Evolutionary conservation across 768 basidiomycete genomes (phyloP).

Genomic region (Lactifluus rugatus): DNA sequence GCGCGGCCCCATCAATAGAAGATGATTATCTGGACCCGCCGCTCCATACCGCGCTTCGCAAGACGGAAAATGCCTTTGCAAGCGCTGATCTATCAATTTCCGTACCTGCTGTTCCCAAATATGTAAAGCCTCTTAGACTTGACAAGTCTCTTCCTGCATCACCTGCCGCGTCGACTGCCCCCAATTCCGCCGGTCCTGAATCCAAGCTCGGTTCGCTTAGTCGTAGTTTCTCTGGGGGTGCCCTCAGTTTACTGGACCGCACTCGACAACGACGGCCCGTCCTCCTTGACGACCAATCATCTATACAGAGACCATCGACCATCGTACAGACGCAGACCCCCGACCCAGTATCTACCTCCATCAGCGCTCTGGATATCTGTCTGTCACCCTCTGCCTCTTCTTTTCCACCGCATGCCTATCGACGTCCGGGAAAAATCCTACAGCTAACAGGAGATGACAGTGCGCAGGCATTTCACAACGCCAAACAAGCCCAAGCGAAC

Average conservation of each 20-base stretch:
- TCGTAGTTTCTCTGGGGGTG: constrained; percentile 10
- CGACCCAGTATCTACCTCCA: not conserved
- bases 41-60: not conserved
- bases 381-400: not conserved
- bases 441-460: constrained; percentile 35
- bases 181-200: not conserved
- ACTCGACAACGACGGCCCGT: constrained; percentile 8
- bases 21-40: not conserved
- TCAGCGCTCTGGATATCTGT: not conserved
- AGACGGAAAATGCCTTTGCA: not conserved
- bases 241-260: not conserved
- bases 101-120: constrained; percentile 10
- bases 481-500: constrained; percentile 28
- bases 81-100: not conserved
- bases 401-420: not conserved
- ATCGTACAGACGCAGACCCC: constrained; percentile 8
- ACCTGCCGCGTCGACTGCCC: not conserved
- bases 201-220: not conserved
- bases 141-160: constrained; percentile 17
- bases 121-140: constrained; percentile 8
- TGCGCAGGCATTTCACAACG: constrained; percentile 34
- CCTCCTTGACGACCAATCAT: constrained; percentile 9
- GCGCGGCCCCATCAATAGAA: not conserved
- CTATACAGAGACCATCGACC: constrained; percentile 9
- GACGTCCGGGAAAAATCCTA: constrained; percentile 29